Evolutionary conservation across 108 stramenopile genomes (phyloP), one percentile per base, ranked within the genome.

Genomic region (Nitzschia inconspicua): DNA sequence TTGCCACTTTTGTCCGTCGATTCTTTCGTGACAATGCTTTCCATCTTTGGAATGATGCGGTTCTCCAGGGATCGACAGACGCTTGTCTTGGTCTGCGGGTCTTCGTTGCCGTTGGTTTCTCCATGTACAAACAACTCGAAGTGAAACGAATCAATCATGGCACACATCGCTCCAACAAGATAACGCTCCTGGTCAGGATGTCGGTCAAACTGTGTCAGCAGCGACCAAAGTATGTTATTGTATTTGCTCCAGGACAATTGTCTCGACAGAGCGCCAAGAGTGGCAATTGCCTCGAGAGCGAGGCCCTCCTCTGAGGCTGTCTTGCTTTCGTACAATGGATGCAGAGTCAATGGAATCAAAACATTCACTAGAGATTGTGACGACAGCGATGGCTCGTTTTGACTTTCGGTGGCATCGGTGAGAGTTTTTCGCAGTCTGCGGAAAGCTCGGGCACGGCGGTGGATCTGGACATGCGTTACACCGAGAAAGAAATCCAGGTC

Each of bases 401-500:
- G 16, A 11, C 39, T 35, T 14, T 51, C 56, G 19, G 60, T n/a
- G 22, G 35, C 63, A 10, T 46, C 41, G 8, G 13, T 61, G 9
- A 93, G 57, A 18, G 63, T 43, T 57, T 81, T 91, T 22, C 88
- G 67, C n/a, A 95, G 69, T 36, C 89, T 52, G 22, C 70, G 70
- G 19, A 98, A 70, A 26, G 94, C 96, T 27, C 93, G 63, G 0
- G 77, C 72, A 54, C 96, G 80, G 27, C 98, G 88, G 72, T 98
- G 98, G 27, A 94, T 68, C 64, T 98, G 98, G 9, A 98, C 89
- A 73, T 98, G 98, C 13, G 90, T 89, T 5, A 95, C 63, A 60
- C 94, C 95, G 23, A 86, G 60, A 71, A 98, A 97, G 57, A 98
- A 97, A 69, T 97, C 96, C 19, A 94, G 72, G 43, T 98, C 90